Percentiles rank a stretch among this genome's conserved stretches.
phyloP scores from a whole-genome alignment of 169 alveolate species.

The Plasmodium fragile region DNA sequence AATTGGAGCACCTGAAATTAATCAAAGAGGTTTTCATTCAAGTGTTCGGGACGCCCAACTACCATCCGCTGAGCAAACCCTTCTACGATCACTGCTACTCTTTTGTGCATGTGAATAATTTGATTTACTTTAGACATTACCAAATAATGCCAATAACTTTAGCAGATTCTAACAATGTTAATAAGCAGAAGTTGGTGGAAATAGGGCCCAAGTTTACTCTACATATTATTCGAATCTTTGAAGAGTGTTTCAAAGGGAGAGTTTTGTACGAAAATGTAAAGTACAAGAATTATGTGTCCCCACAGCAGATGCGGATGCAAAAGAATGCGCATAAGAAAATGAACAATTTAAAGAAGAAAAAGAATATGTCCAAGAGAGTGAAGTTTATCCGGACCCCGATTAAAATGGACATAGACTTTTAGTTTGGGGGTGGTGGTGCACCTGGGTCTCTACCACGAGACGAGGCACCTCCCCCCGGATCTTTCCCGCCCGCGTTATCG shows the following conservation, averaged over 20 bases:
- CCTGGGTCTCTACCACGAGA: not conserved
- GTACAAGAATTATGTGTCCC: slow-evolving; percentile 32
- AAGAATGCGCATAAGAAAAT: slow-evolving; percentile 28
- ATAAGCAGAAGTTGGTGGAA: slow-evolving; percentile 89
- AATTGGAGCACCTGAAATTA: slow-evolving; percentile 80
- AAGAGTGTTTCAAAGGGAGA: slow-evolving; percentile 60
- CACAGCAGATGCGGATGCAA: slow-evolving; percentile 27
- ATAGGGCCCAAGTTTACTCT: slow-evolving; percentile 83
- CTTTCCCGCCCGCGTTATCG: not conserved
- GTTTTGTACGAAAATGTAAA: slow-evolving; percentile 52
- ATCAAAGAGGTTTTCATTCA: slow-evolving; percentile 80
- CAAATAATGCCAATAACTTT: slow-evolving; percentile 89
- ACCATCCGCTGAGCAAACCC: slow-evolving; percentile 98
- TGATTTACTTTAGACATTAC: slow-evolving; percentile 94
- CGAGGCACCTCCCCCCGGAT: not conserved
- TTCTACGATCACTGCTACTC: slow-evolving; percentile 95
- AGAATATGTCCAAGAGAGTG: not conserved
- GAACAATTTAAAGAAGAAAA: slow-evolving; percentile 9
- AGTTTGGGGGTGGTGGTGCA: not conserved
- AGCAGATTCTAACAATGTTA: slow-evolving; percentile 84
- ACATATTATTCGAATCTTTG: slow-evolving; percentile 68
- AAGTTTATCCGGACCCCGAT: slow-evolving; percentile 10
- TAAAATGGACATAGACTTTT: slow-evolving; percentile 67
- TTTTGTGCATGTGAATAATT: slow-evolving; percentile 90
- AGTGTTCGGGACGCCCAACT: slow-evolving; percentile 93